A percentile compares a stretch with the other conserved stretches of the same genome.
Evolutionary conservation across 1,284 basidiomycete genomes (phyloP).

Genomic region (Ustilago nuda): DNA sequence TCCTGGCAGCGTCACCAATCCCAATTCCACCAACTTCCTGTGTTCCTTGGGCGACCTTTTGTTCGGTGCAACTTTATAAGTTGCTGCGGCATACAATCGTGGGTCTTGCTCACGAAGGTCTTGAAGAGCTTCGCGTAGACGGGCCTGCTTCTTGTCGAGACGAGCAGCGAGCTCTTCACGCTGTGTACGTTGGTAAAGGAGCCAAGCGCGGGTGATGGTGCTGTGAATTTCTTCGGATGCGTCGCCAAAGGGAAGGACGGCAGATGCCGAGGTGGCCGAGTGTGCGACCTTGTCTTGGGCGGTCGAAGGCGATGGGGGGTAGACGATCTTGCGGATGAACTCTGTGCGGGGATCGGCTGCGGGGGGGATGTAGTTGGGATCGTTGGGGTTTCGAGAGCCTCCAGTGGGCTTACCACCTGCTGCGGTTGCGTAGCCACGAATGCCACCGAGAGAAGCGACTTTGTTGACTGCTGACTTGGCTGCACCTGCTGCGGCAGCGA

Average conservation of each 20-base stretch:
- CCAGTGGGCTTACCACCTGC: conserved; percentile 23
- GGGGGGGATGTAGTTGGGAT: conserved; percentile 62
- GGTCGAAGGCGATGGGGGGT: conserved; percentile 46
- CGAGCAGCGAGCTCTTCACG: conserved; percentile 72
- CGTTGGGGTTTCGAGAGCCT: conserved; percentile 56
- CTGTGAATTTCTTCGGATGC: conserved; percentile 80
- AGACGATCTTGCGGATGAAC: conserved; percentile 61
- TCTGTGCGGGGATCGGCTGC: conserved; percentile 58
- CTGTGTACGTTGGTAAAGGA: conserved; percentile 80
- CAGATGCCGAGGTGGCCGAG: conserved; percentile 33
- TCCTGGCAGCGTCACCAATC: conserved; percentile 45
- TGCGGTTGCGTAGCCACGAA: conserved; percentile 60
- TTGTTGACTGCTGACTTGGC: conserved; percentile 32
- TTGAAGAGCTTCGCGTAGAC: conserved; percentile 57
- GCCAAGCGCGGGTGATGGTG: conserved; percentile 92
- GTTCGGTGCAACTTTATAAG: conserved; percentile 60
- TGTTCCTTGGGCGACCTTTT: conserved; percentile 62
- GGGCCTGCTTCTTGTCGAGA: conserved; percentile 53
- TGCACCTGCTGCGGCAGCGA: conserved; percentile 30
- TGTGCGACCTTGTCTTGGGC: conserved; percentile 36
- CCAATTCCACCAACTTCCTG: conserved; percentile 52
- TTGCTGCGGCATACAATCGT: conserved; percentile 55
- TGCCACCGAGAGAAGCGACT: conserved; percentile 36
- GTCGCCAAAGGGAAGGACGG: conserved; percentile 44
- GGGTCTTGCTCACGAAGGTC: conserved; percentile 46